phyloP scores from a whole-genome alignment of 495 filamentous ascomycete species.

The Glutinoglossum americanum region DNA sequence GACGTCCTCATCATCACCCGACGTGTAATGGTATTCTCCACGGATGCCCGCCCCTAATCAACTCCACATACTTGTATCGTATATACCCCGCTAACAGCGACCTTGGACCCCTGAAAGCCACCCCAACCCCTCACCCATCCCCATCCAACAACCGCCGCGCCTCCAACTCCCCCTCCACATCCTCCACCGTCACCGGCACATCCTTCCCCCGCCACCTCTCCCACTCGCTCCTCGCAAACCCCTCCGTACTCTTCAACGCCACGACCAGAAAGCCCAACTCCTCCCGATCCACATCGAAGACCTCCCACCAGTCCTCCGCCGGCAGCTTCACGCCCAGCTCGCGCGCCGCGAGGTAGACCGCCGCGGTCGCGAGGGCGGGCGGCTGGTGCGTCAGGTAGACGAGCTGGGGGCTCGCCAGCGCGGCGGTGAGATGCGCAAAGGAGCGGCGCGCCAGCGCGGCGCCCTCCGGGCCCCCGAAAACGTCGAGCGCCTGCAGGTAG shows the following conservation, averaged over 20 bases:
- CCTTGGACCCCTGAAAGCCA: background rate
- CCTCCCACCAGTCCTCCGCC: conserved; percentile 81
- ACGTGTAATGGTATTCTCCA: too few species aligned
- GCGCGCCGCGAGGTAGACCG: conserved; percentile 72
- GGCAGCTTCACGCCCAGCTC: conserved; percentile 60
- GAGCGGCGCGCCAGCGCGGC: conserved; percentile 33
- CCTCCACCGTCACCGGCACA: conserved; percentile 3
- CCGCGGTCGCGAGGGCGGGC: conserved; percentile 60
- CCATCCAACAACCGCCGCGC: background rate
- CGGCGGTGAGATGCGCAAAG: conserved; percentile 60
- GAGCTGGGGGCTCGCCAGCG: conserved; percentile 67
- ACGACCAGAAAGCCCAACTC: conserved; percentile 87
- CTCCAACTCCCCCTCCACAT: conserved; percentile 2
- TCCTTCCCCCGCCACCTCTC: conserved; percentile 22
- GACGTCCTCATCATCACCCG: too few species aligned
- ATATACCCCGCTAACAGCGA: too few species aligned
- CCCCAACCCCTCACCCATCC: background rate
- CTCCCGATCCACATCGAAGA: conserved; percentile 94
- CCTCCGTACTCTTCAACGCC: conserved; percentile 59
- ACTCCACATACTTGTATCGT: too few species aligned
- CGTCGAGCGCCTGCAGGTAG: conserved; percentile 76
- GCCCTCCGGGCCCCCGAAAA: conserved; percentile 12
- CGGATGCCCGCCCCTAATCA: too few species aligned
- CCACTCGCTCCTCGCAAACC: conserved; percentile 36
- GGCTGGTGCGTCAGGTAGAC: conserved; percentile 88